Evolutionary conservation across 1,139 yeast genomes (phyloP), one percentile per base, ranked within the genome.

Genomic region (Taphrina wiesneri): DNA sequence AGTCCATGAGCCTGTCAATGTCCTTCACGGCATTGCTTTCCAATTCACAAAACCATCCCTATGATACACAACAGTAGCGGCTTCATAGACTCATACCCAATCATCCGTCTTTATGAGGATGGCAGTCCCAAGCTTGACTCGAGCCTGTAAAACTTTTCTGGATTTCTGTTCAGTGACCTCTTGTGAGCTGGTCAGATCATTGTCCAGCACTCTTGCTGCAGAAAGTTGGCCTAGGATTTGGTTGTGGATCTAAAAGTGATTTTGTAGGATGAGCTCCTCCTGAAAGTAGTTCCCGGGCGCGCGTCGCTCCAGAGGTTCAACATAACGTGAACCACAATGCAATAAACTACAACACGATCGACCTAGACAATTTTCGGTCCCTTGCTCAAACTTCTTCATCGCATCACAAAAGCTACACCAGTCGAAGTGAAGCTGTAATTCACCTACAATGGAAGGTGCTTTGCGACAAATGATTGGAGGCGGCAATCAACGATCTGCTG

Each of bases 371-470:
- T n/a, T n/a, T n/a, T n/a, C n/a, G n/a, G n/a, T n/a, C n/a, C n/a
- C n/a, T n/a, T n/a, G n/a, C n/a, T n/a, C n/a, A n/a, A n/a, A n/a
- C n/a, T n/a, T n/a, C n/a, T n/a, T n/a, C n/a, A n/a, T n/a, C n/a
- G n/a, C n/a, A n/a, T n/a, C n/a, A n/a, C n/a, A n/a, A n/a, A n/a
- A n/a, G n/a, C n/a, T n/a, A n/a, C n/a, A n/a, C n/a, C n/a, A n/a
- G n/a, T n/a, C n/a, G n/a, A n/a, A n/a, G n/a, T n/a, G n/a, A n/a
- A n/a, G n/a, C n/a, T n/a, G n/a, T n/a, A n/a, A n/a, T n/a, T n/a
- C n/a, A n/a, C n/a, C 2, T 32, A 32, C 43, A 39, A 54, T 54
- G 59, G 59, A 54, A 32, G 46, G 49, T 36, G 49, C 46, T 25
- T 17, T 54, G 21, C 19, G 59, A 26, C 46, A 41, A 21, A 54